Evolutionary conservation across 495 filamentous ascomycete genomes (phyloP).

Genomic region (Monascus purpureus): DNA sequence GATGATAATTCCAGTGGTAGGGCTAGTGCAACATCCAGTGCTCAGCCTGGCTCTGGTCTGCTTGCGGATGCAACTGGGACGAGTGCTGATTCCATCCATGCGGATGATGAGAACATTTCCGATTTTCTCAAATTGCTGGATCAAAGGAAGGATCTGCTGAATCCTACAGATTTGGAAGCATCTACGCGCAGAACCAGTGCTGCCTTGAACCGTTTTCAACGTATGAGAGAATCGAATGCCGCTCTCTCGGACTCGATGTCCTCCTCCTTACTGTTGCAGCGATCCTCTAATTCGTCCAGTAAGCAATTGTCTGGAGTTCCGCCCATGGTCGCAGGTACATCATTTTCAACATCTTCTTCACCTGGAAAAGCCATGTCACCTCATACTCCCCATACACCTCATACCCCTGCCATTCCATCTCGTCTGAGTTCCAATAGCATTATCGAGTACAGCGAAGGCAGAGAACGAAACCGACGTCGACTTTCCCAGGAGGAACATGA

Average conservation of each 20-base stretch:
- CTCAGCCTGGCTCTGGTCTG: conserved; percentile 73
- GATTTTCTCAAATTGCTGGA: conserved; percentile 85
- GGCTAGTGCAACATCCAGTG: conserved; percentile 64
- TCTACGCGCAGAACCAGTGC: conserved; percentile 48
- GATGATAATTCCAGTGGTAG: conserved; percentile 88
- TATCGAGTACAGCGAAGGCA: conserved; percentile 52
- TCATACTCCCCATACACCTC: conserved; percentile 87
- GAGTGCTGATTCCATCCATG: conserved; percentile 67
- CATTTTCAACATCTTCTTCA: conserved; percentile 73
- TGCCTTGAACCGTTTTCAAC: conserved; percentile 62
- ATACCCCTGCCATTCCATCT: conserved; percentile 85
- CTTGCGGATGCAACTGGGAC: conserved; percentile 59
- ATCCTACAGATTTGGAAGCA: conserved; percentile 44
- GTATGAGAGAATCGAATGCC: conserved; percentile 76
- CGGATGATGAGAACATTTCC: conserved; percentile 82
- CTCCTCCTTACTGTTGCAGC: conserved; percentile 66
- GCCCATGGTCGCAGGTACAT: conserved; percentile 67
- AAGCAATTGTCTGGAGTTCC: conserved; percentile 73
- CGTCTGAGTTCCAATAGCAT: conserved; percentile 81
- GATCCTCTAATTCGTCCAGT: conserved; percentile 72
- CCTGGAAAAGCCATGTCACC: conserved; percentile 86
- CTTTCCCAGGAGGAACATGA: conserved; percentile 18
- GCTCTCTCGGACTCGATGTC: conserved; percentile 79
- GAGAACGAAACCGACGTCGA: conserved; percentile 11
- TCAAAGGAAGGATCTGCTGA: conserved; percentile 61